Evolutionary conservation across 768 basidiomycete species (phyloP).

Genomic region (Daedaleopsis sinensis): DNA sequence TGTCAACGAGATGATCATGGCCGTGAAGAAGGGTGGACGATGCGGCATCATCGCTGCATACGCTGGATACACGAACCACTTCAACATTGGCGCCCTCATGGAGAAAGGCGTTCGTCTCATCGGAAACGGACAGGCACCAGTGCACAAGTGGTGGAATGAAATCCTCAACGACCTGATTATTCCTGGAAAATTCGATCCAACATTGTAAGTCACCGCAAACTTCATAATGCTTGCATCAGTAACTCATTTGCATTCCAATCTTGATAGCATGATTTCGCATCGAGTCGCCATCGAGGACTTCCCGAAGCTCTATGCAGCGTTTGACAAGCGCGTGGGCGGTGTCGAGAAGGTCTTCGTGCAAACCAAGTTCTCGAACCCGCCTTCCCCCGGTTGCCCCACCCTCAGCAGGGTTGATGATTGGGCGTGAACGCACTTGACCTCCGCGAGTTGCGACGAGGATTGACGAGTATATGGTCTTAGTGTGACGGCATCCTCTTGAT

Average conservation of each 20-base stretch:
- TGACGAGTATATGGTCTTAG: no score
- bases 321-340: constrained; percentile 58
- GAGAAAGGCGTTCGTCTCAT: constrained; percentile 75
- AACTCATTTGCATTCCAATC: neutral
- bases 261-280: constrained; percentile 57
- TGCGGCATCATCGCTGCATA: constrained; percentile 73
- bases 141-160: constrained; percentile 75
- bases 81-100: constrained; percentile 77
- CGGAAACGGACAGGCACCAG: constrained; percentile 77
- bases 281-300: constrained; percentile 69
- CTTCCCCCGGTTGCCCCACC: constrained; percentile 52
- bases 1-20: constrained; percentile 51
- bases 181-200: constrained; percentile 66
- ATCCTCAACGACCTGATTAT: constrained; percentile 66
- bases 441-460: no score
- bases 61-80: constrained; percentile 64
- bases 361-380: constrained; percentile 54
- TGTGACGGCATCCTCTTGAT: neutral
- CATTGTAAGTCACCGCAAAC: constrained; percentile 44
- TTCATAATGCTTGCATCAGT: neutral
- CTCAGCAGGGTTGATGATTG: constrained; percentile 59
- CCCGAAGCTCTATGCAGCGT: constrained; percentile 62
- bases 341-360: constrained; percentile 78
- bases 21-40: constrained; percentile 51
- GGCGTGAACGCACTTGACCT: constrained; percentile 15